Evolutionary conservation across 2,329 filamentous ascomycete genomes (phyloP).

Genomic region (Paraconiothyrium brasiliense): DNA sequence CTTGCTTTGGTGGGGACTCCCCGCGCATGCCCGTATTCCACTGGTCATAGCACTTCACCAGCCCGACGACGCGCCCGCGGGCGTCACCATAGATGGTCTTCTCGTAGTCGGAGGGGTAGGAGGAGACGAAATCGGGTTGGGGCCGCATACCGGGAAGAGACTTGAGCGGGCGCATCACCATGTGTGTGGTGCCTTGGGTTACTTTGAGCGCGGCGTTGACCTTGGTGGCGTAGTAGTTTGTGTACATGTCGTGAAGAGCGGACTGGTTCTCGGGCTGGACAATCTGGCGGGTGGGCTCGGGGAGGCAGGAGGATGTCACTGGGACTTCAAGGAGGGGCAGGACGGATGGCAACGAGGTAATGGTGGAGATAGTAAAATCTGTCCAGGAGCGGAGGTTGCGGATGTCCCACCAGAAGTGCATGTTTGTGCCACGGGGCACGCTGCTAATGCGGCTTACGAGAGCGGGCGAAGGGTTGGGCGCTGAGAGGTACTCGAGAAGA

Average conservation of each 20-base stretch:
- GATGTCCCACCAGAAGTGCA: conserved; percentile 96
- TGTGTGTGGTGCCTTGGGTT: conserved; percentile 73
- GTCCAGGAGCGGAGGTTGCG: conserved; percentile 87
- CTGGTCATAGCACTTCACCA: conserved; percentile 91
- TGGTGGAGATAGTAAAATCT: conserved; percentile 76
- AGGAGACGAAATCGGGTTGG: conserved; percentile 73
- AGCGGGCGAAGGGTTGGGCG: conserved; percentile 81
- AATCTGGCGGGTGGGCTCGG: conserved; percentile 64
- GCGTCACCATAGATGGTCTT: conserved; percentile 58
- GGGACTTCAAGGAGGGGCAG: conserved; percentile 71
- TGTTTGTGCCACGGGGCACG: conserved; percentile 72
- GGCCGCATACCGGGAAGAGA: conserved; percentile 55
- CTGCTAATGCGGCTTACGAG: conserved; percentile 82
- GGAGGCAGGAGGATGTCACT: conserved; percentile 70
- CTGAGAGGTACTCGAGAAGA: conserved; percentile 79
- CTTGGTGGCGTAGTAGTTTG: conserved; percentile 82
- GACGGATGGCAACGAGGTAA: conserved; percentile 77
- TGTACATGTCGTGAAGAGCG: conserved; percentile 78
- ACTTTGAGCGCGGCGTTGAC: conserved; percentile 85
- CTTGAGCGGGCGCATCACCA: conserved; percentile 56
- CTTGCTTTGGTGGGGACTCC: conserved; percentile 83
- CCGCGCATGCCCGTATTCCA: conserved; percentile 96
- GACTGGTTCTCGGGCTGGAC: conserved; percentile 81
- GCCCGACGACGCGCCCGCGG: conserved; percentile 74
- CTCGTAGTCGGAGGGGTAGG: conserved; percentile 63